These are phyloP conservation scores for Gentiana macrophylla DNA, from an alignment of 257 asterid species.

Conservation along the genomic window DNA sequence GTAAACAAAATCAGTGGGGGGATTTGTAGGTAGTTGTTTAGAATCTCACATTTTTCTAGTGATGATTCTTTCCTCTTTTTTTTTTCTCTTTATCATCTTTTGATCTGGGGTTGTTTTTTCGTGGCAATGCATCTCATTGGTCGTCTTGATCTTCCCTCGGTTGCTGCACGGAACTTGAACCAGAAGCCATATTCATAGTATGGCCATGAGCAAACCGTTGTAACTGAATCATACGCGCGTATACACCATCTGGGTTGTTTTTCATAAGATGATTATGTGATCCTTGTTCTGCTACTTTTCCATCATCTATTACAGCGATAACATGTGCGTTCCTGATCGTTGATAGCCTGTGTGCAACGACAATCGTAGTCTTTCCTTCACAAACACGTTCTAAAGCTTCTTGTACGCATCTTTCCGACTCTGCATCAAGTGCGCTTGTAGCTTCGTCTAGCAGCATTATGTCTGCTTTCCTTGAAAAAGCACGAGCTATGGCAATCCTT, in stretches of 20 bases:
- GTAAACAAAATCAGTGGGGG: constrained; percentile 30
- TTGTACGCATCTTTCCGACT: constrained; percentile 59
- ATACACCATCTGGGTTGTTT: constrained; percentile 53
- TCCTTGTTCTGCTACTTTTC: constrained; percentile 82
- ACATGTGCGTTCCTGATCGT: constrained; percentile 63
- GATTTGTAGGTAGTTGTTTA: constrained; percentile 17
- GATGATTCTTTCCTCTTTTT: background rate
- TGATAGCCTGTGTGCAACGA: constrained; percentile 74
- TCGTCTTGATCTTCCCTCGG: constrained; percentile 31
- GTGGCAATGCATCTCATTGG: constrained; percentile 5
- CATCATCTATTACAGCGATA: constrained; percentile 77
- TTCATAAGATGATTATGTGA: constrained; percentile 77
- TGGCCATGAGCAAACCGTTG: constrained; percentile 67
- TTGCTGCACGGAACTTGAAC: constrained; percentile 29
- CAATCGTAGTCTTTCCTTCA: constrained; percentile 60
- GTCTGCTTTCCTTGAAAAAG: constrained; percentile 55
- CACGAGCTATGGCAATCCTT: constrained; percentile 71
- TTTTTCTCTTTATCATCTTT: background rate
- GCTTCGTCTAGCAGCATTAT: constrained; percentile 76
- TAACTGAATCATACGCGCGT: constrained; percentile 74
- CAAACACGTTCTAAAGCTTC: constrained; percentile 69
- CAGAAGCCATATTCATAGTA: constrained; percentile 39
- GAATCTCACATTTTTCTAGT: constrained; percentile 10
- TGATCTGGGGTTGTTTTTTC: background rate
- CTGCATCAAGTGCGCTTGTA: constrained; percentile 78